Evolutionary conservation across 2,329 filamentous ascomycete species (phyloP).

Genomic region (Nemania sp.): DNA sequence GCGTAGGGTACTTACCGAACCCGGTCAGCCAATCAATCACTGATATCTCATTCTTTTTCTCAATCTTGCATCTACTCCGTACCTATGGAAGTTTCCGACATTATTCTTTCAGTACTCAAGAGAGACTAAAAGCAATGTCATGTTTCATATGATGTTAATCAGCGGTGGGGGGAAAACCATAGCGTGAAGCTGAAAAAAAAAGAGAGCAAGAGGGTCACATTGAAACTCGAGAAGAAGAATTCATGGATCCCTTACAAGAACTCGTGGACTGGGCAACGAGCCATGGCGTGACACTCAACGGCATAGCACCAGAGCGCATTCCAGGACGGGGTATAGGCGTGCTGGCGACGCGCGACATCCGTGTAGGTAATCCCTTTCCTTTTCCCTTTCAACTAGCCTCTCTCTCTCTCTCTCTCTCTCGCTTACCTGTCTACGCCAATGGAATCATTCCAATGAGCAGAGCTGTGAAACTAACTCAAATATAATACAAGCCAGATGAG

Average conservation of each 20-base stretch:
- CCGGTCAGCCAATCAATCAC: too few species aligned
- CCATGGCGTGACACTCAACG: slow-evolving; percentile 68
- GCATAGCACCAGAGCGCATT: slow-evolving; percentile 67
- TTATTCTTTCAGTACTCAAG: too few species aligned
- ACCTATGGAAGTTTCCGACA: too few species aligned
- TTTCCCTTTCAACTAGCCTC: neutral
- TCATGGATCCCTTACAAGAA: slow-evolving; percentile 42
- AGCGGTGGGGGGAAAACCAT: too few species aligned
- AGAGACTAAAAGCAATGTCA: too few species aligned
- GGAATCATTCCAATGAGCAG: neutral
- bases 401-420: neutral
- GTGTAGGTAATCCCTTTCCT: slow-evolving; percentile 51
- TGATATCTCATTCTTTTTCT: too few species aligned
- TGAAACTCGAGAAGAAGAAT: neutral
- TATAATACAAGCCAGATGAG: slow-evolving; percentile 55
- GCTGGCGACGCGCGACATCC: slow-evolving; percentile 66
- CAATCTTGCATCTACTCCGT: too few species aligned
- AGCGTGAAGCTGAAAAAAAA: neutral
- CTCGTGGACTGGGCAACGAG: slow-evolving; percentile 70
- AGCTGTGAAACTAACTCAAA: neutral
- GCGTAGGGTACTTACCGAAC: too few species aligned
- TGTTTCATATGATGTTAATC: too few species aligned
- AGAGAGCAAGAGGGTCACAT: neutral
- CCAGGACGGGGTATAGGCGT: slow-evolving; percentile 78
- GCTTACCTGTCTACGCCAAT: neutral